phyloP scores from a whole-genome alignment of 805 yeast genomes.

The Komagataella mondaviorum region DNA sequence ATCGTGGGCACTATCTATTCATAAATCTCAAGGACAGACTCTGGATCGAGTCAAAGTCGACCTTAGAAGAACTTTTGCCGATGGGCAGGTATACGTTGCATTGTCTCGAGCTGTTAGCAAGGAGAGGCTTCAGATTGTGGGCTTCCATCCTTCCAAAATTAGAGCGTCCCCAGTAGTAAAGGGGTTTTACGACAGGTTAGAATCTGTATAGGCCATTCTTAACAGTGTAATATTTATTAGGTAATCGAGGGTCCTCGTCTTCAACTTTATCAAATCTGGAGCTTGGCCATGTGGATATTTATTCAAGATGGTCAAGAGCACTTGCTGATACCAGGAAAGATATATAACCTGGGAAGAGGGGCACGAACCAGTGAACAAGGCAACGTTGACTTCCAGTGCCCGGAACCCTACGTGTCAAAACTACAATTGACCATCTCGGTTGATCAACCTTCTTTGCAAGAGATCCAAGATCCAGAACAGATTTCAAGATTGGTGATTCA shows the following conservation, averaged over 20 bases:
- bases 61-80: constrained; percentile 63
- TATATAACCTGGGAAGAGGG: background rate
- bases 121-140: constrained; percentile 49
- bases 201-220: constrained; percentile 2
- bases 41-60: constrained; percentile 68
- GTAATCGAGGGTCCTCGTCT: background rate
- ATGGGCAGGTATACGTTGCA: constrained; percentile 95
- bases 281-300: background rate
- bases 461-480: background rate
- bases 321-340: background rate
- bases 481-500: background rate
- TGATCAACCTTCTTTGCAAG: background rate
- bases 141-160: constrained; percentile 47
- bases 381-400: background rate
- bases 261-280: background rate
- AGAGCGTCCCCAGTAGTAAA: constrained; percentile 47
- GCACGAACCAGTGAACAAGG: background rate
- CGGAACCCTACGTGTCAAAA: background rate
- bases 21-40: constrained; percentile 93
- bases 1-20: constrained; percentile 97
- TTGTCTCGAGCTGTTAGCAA: constrained; percentile 76
- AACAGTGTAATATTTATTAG: background rate
- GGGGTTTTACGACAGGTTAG: constrained; percentile 40
- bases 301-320: background rate
- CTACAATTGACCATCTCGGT: background rate